These are phyloP conservation scores for Aspergillus sp. DNA, from an alignment of 2,329 filamentous ascomycete genomes.

Conservation along the genomic window DNA sequence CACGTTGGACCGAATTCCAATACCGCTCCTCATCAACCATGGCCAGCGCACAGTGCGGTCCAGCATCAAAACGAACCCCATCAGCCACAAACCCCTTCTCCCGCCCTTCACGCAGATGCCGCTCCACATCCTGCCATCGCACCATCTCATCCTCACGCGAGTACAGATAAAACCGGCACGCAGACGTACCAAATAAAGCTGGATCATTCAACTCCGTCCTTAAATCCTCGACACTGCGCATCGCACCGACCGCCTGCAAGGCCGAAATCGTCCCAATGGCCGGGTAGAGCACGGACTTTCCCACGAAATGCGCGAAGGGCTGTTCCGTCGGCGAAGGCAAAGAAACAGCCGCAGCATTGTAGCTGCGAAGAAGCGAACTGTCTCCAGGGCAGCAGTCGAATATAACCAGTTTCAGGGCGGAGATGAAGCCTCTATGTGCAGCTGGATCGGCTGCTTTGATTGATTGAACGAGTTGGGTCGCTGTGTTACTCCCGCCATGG, in stretches of 20 bases:
- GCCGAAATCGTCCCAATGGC: constrained; percentile 12
- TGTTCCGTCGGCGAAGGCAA: constrained; percentile 4
- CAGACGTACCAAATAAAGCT: constrained; percentile 12
- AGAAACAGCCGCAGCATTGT: constrained; percentile 12
- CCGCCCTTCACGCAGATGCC: constrained; percentile 17
- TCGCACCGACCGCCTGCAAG: constrained; percentile 13
- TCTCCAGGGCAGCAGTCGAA: constrained; percentile 18
- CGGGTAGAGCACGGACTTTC: constrained; percentile 18
- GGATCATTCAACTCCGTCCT: constrained; percentile 19
- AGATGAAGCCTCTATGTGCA: neutral
- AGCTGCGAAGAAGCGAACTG: constrained; percentile 8
- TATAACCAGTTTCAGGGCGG: constrained; percentile 1
- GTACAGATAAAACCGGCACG: constrained; percentile 21
- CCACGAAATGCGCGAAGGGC: constrained; percentile 10
- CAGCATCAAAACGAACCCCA: constrained; percentile 17
- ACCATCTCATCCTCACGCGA: constrained; percentile 20
- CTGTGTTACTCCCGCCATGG: constrained; percentile 14
- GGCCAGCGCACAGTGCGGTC: constrained; percentile 22
- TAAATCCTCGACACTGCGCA: constrained; percentile 16
- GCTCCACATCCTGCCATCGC: constrained; percentile 20
- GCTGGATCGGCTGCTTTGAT: neutral
- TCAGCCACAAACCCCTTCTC: constrained; percentile 12
- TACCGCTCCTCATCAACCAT: constrained; percentile 12
- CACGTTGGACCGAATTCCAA: neutral
- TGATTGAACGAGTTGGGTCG: constrained; percentile 6